phyloP scores from a whole-genome alignment of 2,329 filamentous ascomycete species.

The Fusarium metavorans region DNA sequence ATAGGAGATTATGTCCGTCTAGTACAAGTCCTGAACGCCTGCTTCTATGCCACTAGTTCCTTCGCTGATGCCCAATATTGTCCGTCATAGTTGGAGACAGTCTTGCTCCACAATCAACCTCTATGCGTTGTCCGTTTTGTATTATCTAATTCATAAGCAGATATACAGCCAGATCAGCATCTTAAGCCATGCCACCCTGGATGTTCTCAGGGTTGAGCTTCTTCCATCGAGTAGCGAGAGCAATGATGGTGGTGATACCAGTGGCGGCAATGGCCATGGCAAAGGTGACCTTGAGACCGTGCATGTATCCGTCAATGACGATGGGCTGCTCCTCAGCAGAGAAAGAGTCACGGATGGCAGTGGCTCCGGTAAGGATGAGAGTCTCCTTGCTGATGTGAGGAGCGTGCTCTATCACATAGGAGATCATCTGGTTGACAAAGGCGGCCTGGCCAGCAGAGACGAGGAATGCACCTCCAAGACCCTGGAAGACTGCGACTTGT shows the following conservation, averaged over 20 bases:
- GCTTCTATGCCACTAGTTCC: slow-evolving; percentile 11
- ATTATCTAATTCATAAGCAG: neutral
- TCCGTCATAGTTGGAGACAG: neutral
- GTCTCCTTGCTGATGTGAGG: slow-evolving; percentile 52
- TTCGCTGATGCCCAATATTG: neutral
- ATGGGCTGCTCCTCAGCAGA: slow-evolving; percentile 58
- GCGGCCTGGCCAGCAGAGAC: slow-evolving; percentile 61
- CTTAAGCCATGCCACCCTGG: slow-evolving; percentile 48
- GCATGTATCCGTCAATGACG: slow-evolving; percentile 72
- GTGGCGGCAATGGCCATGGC: slow-evolving; percentile 66
- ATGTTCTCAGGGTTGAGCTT: slow-evolving; percentile 50
- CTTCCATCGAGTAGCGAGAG: slow-evolving; percentile 53
- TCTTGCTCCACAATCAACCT: neutral
- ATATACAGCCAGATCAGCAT: neutral
- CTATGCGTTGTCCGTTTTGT: neutral
- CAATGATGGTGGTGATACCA: slow-evolving; percentile 53
- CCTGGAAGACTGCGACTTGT: slow-evolving; percentile 57
- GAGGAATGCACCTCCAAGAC: slow-evolving; percentile 63
- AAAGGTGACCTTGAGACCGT: slow-evolving; percentile 72
- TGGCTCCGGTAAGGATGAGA: slow-evolving; percentile 61
- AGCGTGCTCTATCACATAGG: slow-evolving; percentile 48
- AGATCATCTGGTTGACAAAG: slow-evolving; percentile 59
- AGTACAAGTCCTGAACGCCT: slow-evolving; percentile 14
- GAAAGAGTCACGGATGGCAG: slow-evolving; percentile 67
- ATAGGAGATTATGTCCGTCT: slow-evolving; percentile 17